Evolutionary conservation across 768 basidiomycete species (phyloP), one percentile per base, ranked within the genome.

Genomic region (Agaricus subrufescens): DNA sequence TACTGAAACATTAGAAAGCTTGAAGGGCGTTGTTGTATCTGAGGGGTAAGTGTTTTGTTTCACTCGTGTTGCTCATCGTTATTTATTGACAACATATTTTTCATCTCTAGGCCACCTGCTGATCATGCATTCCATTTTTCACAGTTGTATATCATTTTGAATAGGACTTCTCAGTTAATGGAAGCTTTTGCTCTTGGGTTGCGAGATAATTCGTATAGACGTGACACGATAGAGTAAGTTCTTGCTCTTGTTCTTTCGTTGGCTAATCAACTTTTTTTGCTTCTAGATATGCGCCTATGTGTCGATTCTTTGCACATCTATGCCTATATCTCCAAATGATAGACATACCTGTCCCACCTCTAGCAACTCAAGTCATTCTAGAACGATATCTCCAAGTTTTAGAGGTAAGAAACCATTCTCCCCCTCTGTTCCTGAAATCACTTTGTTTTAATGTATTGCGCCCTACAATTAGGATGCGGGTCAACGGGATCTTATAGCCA

Each of bases 221-320:
- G 68, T 9, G 65, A 72, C 25, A 78, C 81, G 0, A 74, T 75
- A 34, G 86, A 89, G 88, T 88, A 60, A 42, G 85, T 71, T 4
- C 6, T 45, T 19, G 46, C 15, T 3, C 12, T 3, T 10, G 2
- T 50, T 23, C 15, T n/a, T 34, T 15, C 14, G 9, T 12, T 34
- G 38, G 40, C 54, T 27, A n/a, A 15, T 38, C 29, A 37, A 27
- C 10, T 27, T 15, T 44, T 5, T 49, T n/a, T n/a, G 38, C 4
- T 5, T 47, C 40, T 29, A 50, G 54, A 31, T 54, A 51, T 48
- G 26, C 48, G 15, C 58, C 52, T 38, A 50, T 91, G 77, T 84
- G 83, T 45, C 86, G 94, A 3, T 99, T 98, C 73, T 97, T 96
- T 64, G 89, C 94, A 0, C 96, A 99, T 65, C 74, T 98, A 25